Percentiles rank a stretch among this genome's conserved stretches.
These are phyloP conservation scores for Alternaria sp. DNA, from an alignment of 2,329 filamentous ascomycete species.

Conservation along the genomic window DNA sequence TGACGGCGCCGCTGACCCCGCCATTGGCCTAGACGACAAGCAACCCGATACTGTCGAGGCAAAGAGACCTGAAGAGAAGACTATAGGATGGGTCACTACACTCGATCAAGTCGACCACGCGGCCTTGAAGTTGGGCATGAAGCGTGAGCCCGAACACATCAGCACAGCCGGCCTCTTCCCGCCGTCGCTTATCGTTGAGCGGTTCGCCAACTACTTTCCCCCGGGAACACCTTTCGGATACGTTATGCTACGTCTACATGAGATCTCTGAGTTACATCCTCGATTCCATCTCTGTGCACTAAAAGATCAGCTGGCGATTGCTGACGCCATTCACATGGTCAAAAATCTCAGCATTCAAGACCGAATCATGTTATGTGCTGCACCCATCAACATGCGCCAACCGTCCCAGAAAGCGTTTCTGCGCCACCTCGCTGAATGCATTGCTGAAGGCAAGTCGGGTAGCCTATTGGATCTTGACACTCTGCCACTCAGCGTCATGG, in stretches of 20 bases:
- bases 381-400: slow-evolving; percentile 69
- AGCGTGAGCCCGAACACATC: slow-evolving; percentile 68
- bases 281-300: slow-evolving; percentile 75
- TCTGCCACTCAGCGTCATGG: slow-evolving; percentile 76
- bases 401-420: slow-evolving; percentile 57
- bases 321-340: slow-evolving; percentile 76
- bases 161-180: slow-evolving; percentile 75
- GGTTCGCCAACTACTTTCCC: slow-evolving; percentile 83
- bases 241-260: slow-evolving; percentile 76
- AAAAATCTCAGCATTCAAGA: slow-evolving; percentile 72
- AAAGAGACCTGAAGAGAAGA: slow-evolving; percentile 14
- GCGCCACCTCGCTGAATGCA: slow-evolving; percentile 69
- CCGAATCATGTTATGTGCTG: slow-evolving; percentile 74
- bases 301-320: slow-evolving; percentile 67
- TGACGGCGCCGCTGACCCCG: slow-evolving; percentile 11
- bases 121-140: slow-evolving; percentile 68
- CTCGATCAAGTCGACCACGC: slow-evolving; percentile 73
- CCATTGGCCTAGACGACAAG: slow-evolving; percentile 28
- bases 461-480: slow-evolving; percentile 73
- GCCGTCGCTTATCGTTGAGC: slow-evolving; percentile 72
- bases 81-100: slow-evolving; percentile 79
- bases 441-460: slow-evolving; percentile 71
- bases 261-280: slow-evolving; percentile 67
- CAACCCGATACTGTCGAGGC: not conserved
- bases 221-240: slow-evolving; percentile 81